These are phyloP conservation scores for Groenewaldozyma auringiensis DNA, from an alignment of 1,139 yeast species.

Conservation along the genomic window DNA sequence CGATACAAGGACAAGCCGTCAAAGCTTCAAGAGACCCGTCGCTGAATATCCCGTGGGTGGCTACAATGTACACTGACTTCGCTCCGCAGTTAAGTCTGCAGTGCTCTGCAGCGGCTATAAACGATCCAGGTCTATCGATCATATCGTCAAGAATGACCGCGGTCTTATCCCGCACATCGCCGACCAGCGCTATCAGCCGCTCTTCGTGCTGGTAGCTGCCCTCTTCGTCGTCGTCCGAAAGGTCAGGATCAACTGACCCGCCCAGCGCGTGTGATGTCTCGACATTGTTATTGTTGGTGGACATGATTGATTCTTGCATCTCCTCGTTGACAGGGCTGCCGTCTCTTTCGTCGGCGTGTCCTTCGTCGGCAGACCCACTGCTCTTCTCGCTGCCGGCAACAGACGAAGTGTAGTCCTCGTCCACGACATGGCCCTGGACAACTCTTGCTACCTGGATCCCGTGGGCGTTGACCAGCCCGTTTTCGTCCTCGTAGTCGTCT, in stretches of 20 bases:
- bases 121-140: conserved; percentile 91
- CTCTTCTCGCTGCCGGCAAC: conserved; percentile 19
- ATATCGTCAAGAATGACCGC: conserved; percentile 94
- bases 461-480: conserved; percentile 58
- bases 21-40: conserved; percentile 77
- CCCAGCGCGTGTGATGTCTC: conserved; percentile 49
- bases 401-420: conserved; percentile 59
- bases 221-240: conserved; percentile 76
- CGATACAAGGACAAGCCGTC: conserved; percentile 72
- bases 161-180: conserved; percentile 84
- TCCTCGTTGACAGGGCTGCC: conserved; percentile 14
- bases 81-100: conserved; percentile 94
- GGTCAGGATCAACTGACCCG: conserved; percentile 73
- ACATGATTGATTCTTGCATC: conserved; percentile 9
- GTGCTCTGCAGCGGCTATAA: conserved; percentile 97
- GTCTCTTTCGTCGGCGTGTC: conserved; percentile 20
- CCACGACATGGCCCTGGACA: conserved; percentile 95
- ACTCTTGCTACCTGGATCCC: conserved; percentile 95
- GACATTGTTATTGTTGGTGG: too few species aligned
- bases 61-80: conserved; percentile 77
- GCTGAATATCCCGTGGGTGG: conserved; percentile 92
- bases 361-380: not conserved
- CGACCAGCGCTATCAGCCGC: conserved; percentile 89
- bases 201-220: conserved; percentile 69
- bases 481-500: conserved; percentile 35